Base-by-base conservation (phyloP, 2,329 filamentous ascomycete genomes). In the Sporothrix pseudoabietina region DNA sequence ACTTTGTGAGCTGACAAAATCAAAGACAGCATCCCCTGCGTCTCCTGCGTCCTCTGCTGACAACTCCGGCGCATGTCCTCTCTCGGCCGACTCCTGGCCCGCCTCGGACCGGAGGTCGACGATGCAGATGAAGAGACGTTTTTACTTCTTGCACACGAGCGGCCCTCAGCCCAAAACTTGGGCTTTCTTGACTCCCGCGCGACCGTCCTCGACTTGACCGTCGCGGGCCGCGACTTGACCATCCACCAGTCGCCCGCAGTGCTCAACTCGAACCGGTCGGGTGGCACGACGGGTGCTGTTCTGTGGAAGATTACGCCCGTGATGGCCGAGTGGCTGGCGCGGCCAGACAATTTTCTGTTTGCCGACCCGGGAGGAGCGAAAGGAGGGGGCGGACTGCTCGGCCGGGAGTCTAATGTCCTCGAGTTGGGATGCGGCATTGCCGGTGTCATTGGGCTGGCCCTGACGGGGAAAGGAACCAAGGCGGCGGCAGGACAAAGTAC, bases 371-470 rank as follows among this genome's bases (percentile, higher is more conserved):
- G 14, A 35, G 35, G 35, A 8, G 35, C 35, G 8, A 35, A 35
- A 35, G 35, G 35, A 35, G 35, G 26, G 6, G 22, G n/a, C 26
- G 63, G 47, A n/a, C 30, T 76, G 2, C 84, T 95, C 8, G 81
- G 84, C 32, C 74, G 84, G 0, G 77, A 83, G 1, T 90, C 92
- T 5, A 84, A 84, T 6, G 84, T 94, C 26, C 84, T 97, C 72
- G 96, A 98, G 79, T 88, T 99, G 6, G 96, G 96, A 59, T 94
- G 93, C 80, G 96, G 96, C 71, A 91, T 97, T 72, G 92, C 94
- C 0, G 93, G 91, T 22, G 85, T 98, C 49, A 88, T 94, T 47
- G 93, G 91, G 3, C 84, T 96, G 52, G 84, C 89, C 7, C 82
- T 97, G 14, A 87, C 88, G 1, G 87, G 88, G 1, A 63, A 61